A percentile compares a stretch with the other conserved stretches of the same genome.
phyloP scores from a whole-genome alignment of 179 eudicot species.

The Spinacia oleracea region DNA sequence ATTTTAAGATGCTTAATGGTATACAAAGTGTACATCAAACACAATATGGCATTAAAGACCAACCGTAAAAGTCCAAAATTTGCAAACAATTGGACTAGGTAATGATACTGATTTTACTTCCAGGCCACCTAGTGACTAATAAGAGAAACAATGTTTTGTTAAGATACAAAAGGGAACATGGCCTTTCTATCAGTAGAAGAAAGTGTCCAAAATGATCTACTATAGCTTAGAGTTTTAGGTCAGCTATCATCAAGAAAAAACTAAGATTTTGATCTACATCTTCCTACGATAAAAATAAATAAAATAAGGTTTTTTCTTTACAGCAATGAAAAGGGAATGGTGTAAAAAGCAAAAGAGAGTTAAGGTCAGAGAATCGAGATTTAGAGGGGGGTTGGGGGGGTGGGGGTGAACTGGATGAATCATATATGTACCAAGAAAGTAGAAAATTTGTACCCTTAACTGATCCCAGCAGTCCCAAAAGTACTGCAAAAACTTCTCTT shows the following conservation, averaged over 20 bases:
- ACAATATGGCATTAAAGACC: too few species aligned
- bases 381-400: background rate
- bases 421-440: background rate
- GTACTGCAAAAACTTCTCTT: constrained; percentile 64
- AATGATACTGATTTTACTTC: background rate
- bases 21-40: too few species aligned
- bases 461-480: constrained; percentile 91
- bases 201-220: background rate
- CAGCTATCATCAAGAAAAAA: background rate
- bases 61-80: too few species aligned
- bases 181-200: background rate
- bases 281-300: background rate
- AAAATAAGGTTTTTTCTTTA: background rate
- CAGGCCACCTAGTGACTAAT: background rate
- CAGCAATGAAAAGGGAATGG: background rate
- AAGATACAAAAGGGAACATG: background rate
- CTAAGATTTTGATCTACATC: background rate
- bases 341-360: background rate
- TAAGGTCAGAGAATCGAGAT: background rate
- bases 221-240: background rate
- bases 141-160: constrained; percentile 1
- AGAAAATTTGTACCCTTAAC: constrained; percentile 51
- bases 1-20: too few species aligned
- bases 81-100: background rate
- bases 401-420: background rate